phyloP scores from a whole-genome alignment of 805 yeast genomes.

The Cyberlindnera saturnus region DNA sequence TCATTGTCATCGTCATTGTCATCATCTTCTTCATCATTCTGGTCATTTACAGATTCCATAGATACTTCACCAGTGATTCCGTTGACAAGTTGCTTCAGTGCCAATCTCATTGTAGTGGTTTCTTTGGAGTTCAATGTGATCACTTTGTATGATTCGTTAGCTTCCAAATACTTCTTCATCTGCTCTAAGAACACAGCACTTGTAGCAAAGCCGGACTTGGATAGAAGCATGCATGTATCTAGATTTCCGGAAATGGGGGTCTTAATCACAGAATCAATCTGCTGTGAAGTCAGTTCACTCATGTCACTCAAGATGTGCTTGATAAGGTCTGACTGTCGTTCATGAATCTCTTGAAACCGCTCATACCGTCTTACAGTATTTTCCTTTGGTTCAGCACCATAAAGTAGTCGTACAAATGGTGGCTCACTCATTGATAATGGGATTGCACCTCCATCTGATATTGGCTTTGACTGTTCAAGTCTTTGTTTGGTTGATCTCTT shows the following conservation, averaged over 20 bases:
- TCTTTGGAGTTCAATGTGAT: conserved; percentile 21
- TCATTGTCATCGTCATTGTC: conserved; percentile 5
- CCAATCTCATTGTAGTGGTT: conserved; percentile 20
- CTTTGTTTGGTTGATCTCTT: conserved; percentile 10
- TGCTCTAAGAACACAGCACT: conserved; percentile 12
- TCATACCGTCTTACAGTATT: conserved; percentile 12
- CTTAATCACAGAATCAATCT: conserved; percentile 7
- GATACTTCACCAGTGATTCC: conserved; percentile 5
- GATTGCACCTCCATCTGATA: conserved; percentile 13
- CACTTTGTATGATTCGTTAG: conserved; percentile 7
- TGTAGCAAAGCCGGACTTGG: conserved; percentile 20
- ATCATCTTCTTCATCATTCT: conserved; percentile 3
- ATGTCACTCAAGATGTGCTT: conserved; percentile 13
- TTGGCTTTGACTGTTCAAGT: neutral
- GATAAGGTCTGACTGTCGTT: conserved; percentile 11
- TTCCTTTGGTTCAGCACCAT: conserved; percentile 15
- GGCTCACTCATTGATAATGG: conserved; percentile 1
- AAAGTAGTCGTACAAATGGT: conserved; percentile 14
- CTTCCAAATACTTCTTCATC: conserved; percentile 7
- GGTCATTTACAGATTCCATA: neutral
- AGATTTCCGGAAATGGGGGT: conserved; percentile 1
- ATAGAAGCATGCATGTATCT: conserved; percentile 16
- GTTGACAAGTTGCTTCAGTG: conserved; percentile 17
- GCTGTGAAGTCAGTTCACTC: conserved; percentile 8
- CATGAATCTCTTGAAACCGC: conserved; percentile 7